A percentile compares a stretch with the other conserved stretches of the same genome.
Conservation (phyloP, 1,284 basidiomycete species). For the Somion occarium region DNA sequence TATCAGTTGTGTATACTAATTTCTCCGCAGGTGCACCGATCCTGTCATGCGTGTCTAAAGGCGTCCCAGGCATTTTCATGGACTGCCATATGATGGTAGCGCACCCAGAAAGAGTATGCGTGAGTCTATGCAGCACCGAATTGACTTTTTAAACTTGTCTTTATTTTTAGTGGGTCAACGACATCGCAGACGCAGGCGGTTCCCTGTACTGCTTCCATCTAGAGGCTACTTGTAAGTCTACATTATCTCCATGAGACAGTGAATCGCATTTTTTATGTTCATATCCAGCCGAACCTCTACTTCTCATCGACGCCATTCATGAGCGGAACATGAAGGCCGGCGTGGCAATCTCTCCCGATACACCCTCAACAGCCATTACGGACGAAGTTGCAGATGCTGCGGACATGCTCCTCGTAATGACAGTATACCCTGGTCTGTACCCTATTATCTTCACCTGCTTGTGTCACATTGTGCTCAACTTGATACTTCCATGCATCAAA, state of each 20-base stretch:
- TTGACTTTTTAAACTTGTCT: background rate
- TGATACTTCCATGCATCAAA: background rate
- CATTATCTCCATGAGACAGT: background rate
- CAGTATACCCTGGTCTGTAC: conserved; percentile 78
- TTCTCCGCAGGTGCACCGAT: conserved; percentile 75
- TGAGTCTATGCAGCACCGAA: background rate
- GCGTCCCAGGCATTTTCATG: conserved; percentile 96
- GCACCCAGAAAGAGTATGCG: conserved; percentile 79
- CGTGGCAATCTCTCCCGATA: conserved; percentile 92
- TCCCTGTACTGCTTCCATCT: conserved; percentile 96
- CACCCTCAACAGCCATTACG: conserved; percentile 80
- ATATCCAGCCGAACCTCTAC: conserved; percentile 59
- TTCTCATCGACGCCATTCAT: conserved; percentile 77
- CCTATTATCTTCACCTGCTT: background rate
- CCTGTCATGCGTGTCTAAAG: conserved; percentile 83
- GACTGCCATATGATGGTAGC: conserved; percentile 99
- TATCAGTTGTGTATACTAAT: no score
- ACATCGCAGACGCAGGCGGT: conserved; percentile 94
- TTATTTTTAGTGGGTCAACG: conserved; percentile 82
- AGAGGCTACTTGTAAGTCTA: conserved; percentile 81
- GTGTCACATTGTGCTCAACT: background rate
- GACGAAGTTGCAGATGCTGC: conserved; percentile 75
- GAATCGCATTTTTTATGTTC: background rate
- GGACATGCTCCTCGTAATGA: conserved; percentile 98
- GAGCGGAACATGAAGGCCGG: conserved; percentile 83